Evolutionary conservation across 768 basidiomycete genomes (phyloP).

Genomic region (Rossbeevera mucosa): DNA sequence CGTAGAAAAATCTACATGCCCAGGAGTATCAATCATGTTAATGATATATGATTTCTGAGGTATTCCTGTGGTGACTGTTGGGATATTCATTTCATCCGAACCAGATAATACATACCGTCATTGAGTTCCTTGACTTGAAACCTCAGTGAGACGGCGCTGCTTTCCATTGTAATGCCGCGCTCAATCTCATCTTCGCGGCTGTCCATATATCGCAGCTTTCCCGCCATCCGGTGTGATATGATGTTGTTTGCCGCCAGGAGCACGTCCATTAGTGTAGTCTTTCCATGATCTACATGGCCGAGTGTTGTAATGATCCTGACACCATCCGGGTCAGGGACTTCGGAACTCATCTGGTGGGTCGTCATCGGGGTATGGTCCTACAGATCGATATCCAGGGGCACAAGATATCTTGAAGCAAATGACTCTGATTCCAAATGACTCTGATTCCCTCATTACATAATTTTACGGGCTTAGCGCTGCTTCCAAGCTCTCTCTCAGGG

Average conservation of each 20-base stretch:
- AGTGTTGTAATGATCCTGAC: constrained; percentile 81
- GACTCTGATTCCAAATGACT: constrained; percentile 1
- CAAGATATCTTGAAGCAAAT: neutral
- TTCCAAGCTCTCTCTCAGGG: constrained; percentile 52
- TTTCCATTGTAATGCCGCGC: constrained; percentile 98
- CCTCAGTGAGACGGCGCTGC: constrained; percentile 85
- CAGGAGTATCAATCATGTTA: constrained; percentile 98
- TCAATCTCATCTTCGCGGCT: constrained; percentile 96
- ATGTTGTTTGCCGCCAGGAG: constrained; percentile 97
- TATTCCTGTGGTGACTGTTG: constrained; percentile 46
- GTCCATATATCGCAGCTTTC: constrained; percentile 93
- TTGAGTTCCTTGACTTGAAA: constrained; percentile 74
- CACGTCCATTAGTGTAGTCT: constrained; percentile 92
- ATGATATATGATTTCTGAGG: constrained; percentile 70
- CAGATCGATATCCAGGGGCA: neutral
- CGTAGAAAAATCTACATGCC: constrained; percentile 97
- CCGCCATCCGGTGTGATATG: constrained; percentile 90
- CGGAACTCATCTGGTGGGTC: constrained; percentile 13
- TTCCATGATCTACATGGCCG: constrained; percentile 93
- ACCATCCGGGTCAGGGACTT: constrained; percentile 36
- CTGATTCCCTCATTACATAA: constrained; percentile 5
- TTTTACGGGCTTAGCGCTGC: constrained; percentile 10
- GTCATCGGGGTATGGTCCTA: constrained; percentile 18
- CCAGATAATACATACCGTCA: constrained; percentile 49
- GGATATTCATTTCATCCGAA: constrained; percentile 6